Percentiles rank a stretch among this genome's conserved stretches.
These are phyloP conservation scores for Acanthamoeba royreba DNA, from an alignment of 208 protist species.

Conservation along the genomic window DNA sequence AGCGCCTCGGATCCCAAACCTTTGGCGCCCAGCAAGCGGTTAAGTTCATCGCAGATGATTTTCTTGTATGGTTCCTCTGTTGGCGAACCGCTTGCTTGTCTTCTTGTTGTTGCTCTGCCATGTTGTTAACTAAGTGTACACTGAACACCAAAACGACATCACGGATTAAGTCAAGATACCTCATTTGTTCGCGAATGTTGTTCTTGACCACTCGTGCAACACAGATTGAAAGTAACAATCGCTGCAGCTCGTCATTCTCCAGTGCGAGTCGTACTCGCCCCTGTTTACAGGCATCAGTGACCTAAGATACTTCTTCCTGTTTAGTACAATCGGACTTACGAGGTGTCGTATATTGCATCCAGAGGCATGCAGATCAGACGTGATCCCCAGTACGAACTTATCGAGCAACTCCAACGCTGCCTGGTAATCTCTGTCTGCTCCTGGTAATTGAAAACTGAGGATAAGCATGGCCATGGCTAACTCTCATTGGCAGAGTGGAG, in stretches of 20 bases:
- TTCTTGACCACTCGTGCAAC: background rate
- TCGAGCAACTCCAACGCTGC: background rate
- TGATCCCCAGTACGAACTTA: background rate
- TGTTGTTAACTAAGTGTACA: too few relatives aligned
- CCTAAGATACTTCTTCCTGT: background rate
- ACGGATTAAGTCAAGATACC: too few relatives aligned
- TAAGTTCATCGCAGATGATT: background rate
- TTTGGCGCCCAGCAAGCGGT: background rate
- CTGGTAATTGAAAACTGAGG: too few relatives aligned
- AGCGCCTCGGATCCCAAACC: background rate
- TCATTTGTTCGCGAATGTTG: conserved; percentile 7
- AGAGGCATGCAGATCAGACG: background rate
- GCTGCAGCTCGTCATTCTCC: background rate
- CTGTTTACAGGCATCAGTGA: background rate
- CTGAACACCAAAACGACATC: too few relatives aligned
- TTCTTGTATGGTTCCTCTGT: background rate
- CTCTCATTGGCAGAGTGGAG: too few relatives aligned
- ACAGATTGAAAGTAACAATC: background rate
- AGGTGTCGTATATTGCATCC: background rate
- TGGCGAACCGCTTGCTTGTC: background rate
- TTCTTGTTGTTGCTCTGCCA: background rate
- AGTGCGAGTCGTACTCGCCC: background rate
- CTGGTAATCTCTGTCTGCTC: background rate
- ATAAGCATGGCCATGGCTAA: too few relatives aligned
- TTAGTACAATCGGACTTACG: background rate